Conservation (phyloP, 1,284 basidiomycete genomes). For the Melampsora medusae region DNA sequence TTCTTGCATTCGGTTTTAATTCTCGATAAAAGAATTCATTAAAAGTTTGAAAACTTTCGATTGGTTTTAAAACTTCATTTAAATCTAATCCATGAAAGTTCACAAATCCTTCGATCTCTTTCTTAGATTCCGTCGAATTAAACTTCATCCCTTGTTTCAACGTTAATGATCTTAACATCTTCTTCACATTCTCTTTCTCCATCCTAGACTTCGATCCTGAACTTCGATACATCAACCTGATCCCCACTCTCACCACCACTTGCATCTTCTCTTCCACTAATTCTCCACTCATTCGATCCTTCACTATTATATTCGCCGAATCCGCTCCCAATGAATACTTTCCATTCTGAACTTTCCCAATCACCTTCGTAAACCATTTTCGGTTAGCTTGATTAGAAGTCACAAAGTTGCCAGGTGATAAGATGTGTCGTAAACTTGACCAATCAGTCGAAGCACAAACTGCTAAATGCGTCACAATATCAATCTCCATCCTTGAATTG, state of each 20-base stretch:
- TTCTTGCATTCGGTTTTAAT: constrained; percentile 77
- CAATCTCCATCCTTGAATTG: constrained; percentile 80
- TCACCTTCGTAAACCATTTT: constrained; percentile 90
- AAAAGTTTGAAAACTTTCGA: constrained; percentile 82
- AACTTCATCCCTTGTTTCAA: constrained; percentile 94
- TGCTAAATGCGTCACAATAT: constrained; percentile 67
- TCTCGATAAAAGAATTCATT: constrained; percentile 74
- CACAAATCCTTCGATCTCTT: constrained; percentile 83
- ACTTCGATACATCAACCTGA: constrained; percentile 84
- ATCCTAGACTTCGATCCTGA: constrained; percentile 73
- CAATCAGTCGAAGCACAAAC: constrained; percentile 88
- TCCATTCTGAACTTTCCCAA: constrained; percentile 63
- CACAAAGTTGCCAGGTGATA: constrained; percentile 87
- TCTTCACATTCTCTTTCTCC: constrained; percentile 70
- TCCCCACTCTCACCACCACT: constrained; percentile 88
- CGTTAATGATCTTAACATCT: constrained; percentile 80
- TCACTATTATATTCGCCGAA: constrained; percentile 62
- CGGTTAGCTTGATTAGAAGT: constrained; percentile 92
- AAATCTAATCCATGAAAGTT: constrained; percentile 82
- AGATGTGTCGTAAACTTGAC: constrained; percentile 69
- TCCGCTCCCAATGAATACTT: constrained; percentile 81
- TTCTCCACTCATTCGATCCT: constrained; percentile 84
- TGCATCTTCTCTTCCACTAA: constrained; percentile 92
- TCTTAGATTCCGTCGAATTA: constrained; percentile 76
- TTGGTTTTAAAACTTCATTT: constrained; percentile 75